Base-by-base conservation (phyloP, 805 yeast genomes). In the Candida michaelii region DNA sequence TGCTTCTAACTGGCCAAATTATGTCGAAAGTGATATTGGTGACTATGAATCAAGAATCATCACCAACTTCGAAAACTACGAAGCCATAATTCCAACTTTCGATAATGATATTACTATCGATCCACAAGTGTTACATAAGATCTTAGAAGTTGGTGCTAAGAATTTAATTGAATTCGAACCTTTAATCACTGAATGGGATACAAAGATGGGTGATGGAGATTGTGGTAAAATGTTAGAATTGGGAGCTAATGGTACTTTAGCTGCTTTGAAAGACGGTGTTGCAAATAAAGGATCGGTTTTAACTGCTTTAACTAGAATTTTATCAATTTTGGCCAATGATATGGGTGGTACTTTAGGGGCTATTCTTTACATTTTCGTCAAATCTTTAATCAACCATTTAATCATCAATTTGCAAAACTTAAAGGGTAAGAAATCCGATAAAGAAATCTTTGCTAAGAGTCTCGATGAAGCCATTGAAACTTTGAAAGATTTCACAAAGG, bases 121-220 rank as follows among this genome's bases (percentile, higher is more conserved):
- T 36, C 49, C 60, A 3, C 14, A 37, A 13, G 17, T 36, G 9
- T 32, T 48, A 10, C 36, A 43, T 33, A 36, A 34, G 13, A 27
- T 49, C 3, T 47, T 58, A 31, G 51, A 45, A 21, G 51, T 49
- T 21, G 69, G 63, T 2, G 59, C 64, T 2, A 39, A 51, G 14
- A 62, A 59, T 14, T 51, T 66, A 6, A 60, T 65, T 38, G 46
- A 49, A 2, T 59, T 47, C 31, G 70, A 66, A 42, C 68, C 69
- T 2, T 63, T 60, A 14, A 51, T 66, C 40, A 67, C 73, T 13
- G 58, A 57, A 17, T 67, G 69, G 68, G 73, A 67, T 45, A 67
- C 73, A 17, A 57, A 61, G 44, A 62, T 65, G 63, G 72, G 73
- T n/a, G 73, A 67, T 46, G 73, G 73, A 11, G 73, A 67, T 40